A percentile compares a stretch with the other conserved stretches of the same genome.
Conservation (phyloP, 2,329 filamentous ascomycete species). For the Cryphonectria nitschkei region DNA sequence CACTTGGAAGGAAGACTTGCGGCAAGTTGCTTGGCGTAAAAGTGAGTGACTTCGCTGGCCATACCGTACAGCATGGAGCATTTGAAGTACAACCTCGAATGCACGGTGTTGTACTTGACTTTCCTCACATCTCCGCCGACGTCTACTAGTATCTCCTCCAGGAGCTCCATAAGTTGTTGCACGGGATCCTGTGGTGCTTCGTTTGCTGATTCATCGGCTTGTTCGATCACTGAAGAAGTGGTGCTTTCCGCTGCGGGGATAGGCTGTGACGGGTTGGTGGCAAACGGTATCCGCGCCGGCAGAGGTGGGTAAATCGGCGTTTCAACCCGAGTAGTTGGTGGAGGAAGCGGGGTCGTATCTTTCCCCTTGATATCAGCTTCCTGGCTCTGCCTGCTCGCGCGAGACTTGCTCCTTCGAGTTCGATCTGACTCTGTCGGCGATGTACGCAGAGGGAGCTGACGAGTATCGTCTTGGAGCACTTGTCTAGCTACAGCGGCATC, state of each 20-base stretch:
- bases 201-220: slow-evolving; percentile 18
- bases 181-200: slow-evolving; percentile 25
- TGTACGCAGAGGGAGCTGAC: slow-evolving; percentile 24
- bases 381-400: slow-evolving; percentile 32
- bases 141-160: slow-evolving; percentile 36
- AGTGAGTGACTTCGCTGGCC: slow-evolving; percentile 47
- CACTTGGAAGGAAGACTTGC: slow-evolving; percentile 41
- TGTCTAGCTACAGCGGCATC: slow-evolving; percentile 29
- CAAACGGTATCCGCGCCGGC: background rate
- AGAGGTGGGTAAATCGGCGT: slow-evolving; percentile 21
- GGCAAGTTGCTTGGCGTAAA: slow-evolving; percentile 48
- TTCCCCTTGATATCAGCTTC: slow-evolving; percentile 35
- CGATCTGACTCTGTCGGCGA: slow-evolving; percentile 24
- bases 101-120: slow-evolving; percentile 37
- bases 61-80: slow-evolving; percentile 47
- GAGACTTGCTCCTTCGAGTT: slow-evolving; percentile 32
- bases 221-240: background rate
- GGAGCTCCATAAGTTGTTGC: slow-evolving; percentile 28
- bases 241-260: background rate
- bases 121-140: slow-evolving; percentile 37
- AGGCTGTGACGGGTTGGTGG: background rate
- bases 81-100: slow-evolving; percentile 41
- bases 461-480: slow-evolving; percentile 25
- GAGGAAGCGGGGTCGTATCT: slow-evolving; percentile 31
- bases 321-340: slow-evolving; percentile 30